Evolutionary conservation across 441 rosid genomes (phyloP).

Genomic region (Pelargonium cotyledonis): DNA sequence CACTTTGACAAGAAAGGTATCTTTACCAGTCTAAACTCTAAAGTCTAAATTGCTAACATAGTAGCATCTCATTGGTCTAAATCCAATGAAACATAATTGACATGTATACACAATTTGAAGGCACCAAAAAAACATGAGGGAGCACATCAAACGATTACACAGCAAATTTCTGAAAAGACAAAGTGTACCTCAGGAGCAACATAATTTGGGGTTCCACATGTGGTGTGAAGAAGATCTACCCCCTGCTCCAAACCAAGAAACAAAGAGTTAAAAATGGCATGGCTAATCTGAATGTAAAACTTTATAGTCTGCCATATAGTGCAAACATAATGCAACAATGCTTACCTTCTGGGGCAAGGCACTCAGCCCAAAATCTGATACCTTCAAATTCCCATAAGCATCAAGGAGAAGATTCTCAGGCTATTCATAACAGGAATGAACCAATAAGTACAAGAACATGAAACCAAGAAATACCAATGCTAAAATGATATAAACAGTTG

Average conservation of each 20-base stretch:
- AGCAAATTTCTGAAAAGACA: constrained; percentile 9
- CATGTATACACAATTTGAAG: not conserved
- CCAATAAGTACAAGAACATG: constrained; percentile 21
- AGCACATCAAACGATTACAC: constrained; percentile 10
- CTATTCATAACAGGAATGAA: constrained; percentile 30
- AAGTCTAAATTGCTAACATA: constrained; percentile 2
- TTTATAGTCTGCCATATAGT: not conserved
- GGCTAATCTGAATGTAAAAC: not conserved
- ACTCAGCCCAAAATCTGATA: constrained; percentile 93
- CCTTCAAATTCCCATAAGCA: constrained; percentile 63
- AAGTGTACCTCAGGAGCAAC: constrained; percentile 81
- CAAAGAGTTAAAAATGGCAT: not conserved
- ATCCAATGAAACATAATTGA: constrained; percentile 9
- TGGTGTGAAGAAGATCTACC: constrained; percentile 67
- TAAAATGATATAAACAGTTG: not conserved
- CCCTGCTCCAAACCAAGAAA: constrained; percentile 40
- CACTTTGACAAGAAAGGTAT: constrained; percentile 8
- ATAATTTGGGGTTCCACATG: constrained; percentile 97
- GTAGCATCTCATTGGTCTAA: not conserved
- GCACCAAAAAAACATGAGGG: constrained; percentile 12
- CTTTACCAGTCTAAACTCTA: not conserved
- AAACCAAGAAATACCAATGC: constrained; percentile 8
- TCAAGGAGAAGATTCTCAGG: constrained; percentile 96
- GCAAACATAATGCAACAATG: constrained; percentile 12
- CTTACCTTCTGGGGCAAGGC: constrained; percentile 81